Base-by-base conservation (phyloP, 192 early-diverging fungal species). In the Backusella liffmaniae region DNA sequence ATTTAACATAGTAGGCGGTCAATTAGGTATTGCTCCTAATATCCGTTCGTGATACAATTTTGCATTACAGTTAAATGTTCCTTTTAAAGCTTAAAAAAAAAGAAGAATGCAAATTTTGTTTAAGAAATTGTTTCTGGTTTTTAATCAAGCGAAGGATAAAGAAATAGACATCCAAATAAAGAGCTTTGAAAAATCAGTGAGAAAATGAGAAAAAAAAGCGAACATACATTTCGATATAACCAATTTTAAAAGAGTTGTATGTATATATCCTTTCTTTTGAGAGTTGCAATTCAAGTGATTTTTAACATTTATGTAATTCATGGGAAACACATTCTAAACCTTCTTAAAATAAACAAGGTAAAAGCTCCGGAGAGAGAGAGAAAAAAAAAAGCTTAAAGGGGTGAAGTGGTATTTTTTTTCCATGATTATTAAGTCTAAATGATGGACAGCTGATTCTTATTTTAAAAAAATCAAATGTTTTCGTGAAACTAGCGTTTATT, bases 1-100 rank as follows among this genome's bases (percentile, higher is more conserved):
- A 13, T 62, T 62, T 62, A 29, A 3, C 21, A 26, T 4, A 8
- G 21, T 12, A 62, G 26, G 1, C 21, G 56, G 26, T 62, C 26
- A 26, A 62, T 62, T 62, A n/a, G 6, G 29, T 23, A 62, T 62
- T 29, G 4, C 56, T 29, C 56, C 56, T 62, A 62, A 62, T 62
- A 62, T 29, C 56, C 56, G 56, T n/a, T 21, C 23, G 56, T 62
- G 56, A 62, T 62, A 62, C 56, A 62, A 62, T 23, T 10, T 62
- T 62, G 56, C 56, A 62, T 62, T 62, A 23, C 56, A 62, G 26
- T 29, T 62, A 62, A 62, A 29, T 62, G 21, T 59, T 59, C 53
- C 23, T 59, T 59, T 59, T 59, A 23, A 59, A 26, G 53, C 26
- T 23, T 12, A 59, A 26, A 26, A 7, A 59, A 26, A 59, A 59